Evolutionary conservation across 1,284 basidiomycete species (phyloP).

Genomic region (Ustilago cynodontis): DNA sequence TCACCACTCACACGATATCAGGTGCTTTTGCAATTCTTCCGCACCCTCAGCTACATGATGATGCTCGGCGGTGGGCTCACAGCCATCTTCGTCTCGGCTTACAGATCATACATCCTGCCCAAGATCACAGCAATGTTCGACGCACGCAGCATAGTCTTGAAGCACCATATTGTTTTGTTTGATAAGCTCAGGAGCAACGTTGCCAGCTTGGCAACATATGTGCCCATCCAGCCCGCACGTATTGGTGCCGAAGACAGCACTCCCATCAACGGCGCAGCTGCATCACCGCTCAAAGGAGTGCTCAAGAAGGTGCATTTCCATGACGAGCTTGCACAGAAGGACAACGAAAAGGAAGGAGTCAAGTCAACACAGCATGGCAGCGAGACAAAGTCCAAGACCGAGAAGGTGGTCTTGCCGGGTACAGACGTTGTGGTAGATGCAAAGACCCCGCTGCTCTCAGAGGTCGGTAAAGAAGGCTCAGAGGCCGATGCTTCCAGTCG

Average conservation of each 20-base stretch:
- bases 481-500: slow-evolving; percentile 14
- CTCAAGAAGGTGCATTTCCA: slow-evolving; percentile 60
- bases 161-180: slow-evolving; percentile 55
- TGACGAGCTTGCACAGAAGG: slow-evolving; percentile 36
- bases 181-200: slow-evolving; percentile 43
- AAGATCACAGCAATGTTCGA: slow-evolving; percentile 59
- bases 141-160: slow-evolving; percentile 54
- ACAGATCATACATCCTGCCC: slow-evolving; percentile 58
- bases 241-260: slow-evolving; percentile 7
- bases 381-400: slow-evolving; percentile 13
- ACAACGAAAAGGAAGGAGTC: slow-evolving; percentile 35
- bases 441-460: slow-evolving; percentile 35
- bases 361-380: slow-evolving; percentile 37
- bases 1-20: slow-evolving; percentile 58
- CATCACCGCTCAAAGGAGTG: slow-evolving; percentile 38
- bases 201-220: slow-evolving; percentile 31
- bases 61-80: slow-evolving; percentile 63
- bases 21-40: slow-evolving; percentile 63
- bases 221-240: slow-evolving; percentile 25
- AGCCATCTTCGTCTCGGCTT: slow-evolving; percentile 56
- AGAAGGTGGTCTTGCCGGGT: slow-evolving; percentile 36
- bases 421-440: slow-evolving; percentile 44
- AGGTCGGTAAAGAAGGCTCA: slow-evolving; percentile 12
- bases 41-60: slow-evolving; percentile 58
- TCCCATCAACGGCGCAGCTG: neutral